phyloP scores from a whole-genome alignment of 306 rosid species.

The Dryas alaskensis region DNA sequence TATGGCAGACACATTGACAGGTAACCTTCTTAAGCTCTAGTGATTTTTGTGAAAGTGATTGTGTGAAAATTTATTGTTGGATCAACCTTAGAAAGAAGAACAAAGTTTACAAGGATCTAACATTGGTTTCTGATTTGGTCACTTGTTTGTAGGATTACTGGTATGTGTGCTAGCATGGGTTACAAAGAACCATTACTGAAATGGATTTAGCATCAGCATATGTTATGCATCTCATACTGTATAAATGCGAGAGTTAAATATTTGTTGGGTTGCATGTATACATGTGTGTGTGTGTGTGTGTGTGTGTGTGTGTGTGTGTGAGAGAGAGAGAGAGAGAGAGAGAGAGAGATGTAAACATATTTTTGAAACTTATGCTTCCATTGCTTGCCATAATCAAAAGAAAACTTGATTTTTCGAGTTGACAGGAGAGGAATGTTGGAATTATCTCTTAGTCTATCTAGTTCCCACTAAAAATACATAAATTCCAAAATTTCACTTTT shows the following conservation, averaged over 20 bases:
- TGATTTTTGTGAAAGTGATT: not conserved
- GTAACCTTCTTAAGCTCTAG: constrained; percentile 23
- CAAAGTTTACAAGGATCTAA: not conserved
- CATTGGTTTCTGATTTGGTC: constrained; percentile 11
- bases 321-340: not conserved
- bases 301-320: no score
- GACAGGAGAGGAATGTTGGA: not conserved
- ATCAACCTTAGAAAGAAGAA: not conserved
- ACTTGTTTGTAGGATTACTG: constrained; percentile 43
- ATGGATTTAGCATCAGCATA: not conserved
- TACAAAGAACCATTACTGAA: constrained; percentile 24
- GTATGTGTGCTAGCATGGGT: constrained; percentile 39
- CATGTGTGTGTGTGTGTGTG: not conserved
- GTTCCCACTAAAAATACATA: not conserved
- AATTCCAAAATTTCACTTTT: not conserved
- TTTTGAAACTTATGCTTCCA: not conserved
- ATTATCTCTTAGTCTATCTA: not conserved
- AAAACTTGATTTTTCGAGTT: constrained; percentile 10
- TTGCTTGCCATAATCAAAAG: not conserved
- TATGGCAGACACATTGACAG: constrained; percentile 32
- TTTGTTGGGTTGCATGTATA: not conserved
- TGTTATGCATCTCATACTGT: not conserved
- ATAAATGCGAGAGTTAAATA: not conserved
- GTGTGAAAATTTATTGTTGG: not conserved
- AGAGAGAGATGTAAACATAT: constrained; percentile 8